These are phyloP conservation scores for Murraya koenigii DNA, from an alignment of 345 rosid genomes.

Conservation along the genomic window DNA sequence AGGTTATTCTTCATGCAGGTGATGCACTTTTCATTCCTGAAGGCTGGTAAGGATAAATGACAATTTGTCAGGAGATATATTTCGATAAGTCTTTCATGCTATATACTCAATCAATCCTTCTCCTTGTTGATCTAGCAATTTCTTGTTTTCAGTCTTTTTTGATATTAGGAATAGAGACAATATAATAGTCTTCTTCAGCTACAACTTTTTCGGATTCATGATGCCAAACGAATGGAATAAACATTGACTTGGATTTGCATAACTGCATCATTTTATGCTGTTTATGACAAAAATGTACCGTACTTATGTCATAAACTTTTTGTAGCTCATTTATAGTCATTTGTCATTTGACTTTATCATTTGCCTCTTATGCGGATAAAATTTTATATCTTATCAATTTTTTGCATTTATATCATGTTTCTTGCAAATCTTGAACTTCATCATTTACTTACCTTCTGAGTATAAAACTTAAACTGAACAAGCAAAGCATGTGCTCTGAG, in stretches of 20 bases:
- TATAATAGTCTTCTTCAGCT: not conserved
- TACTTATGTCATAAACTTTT: not conserved
- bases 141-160: not conserved
- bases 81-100: not conserved
- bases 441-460: not conserved
- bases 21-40: constrained; percentile 98
- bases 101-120: not conserved
- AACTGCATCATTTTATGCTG: not conserved
- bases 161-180: not conserved
- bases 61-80: not conserved
- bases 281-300: not conserved
- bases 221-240: not conserved
- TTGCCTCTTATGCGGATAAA: no score
- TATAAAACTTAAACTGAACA: not conserved
- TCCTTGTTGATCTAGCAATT: not conserved
- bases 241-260: not conserved
- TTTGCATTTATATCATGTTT: not conserved
- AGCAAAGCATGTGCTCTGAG: not conserved
- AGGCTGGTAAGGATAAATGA: constrained; percentile 79
- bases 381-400: not conserved
- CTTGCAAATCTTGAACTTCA: not conserved
- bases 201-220: not conserved
- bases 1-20: constrained; percentile 68
- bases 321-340: not conserved
- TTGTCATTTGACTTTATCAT: not conserved